Evolutionary conservation across 192 early-diverging fungal species (phyloP), one percentile per base, ranked within the genome.

Genomic region (Phycomyces nitens): DNA sequence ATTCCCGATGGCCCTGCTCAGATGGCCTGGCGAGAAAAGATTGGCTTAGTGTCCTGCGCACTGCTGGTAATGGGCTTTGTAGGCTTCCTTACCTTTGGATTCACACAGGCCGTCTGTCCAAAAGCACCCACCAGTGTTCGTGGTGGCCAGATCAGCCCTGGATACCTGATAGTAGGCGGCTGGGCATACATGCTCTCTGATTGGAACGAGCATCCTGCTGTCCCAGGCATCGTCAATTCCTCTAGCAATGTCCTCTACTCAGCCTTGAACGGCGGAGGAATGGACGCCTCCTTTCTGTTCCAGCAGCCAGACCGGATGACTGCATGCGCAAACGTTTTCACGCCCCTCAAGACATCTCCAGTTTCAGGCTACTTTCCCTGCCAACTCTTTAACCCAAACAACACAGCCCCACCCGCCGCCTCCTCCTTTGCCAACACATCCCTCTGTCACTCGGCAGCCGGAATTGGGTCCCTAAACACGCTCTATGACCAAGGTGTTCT

Each of bases 1-100:
- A 86, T 89, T 69, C 66, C 74, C 21, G 76, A 82, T 40, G 44
- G 60, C 12, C 77, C 66, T 39, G 81, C 85, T 68, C 90, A 90
- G 58, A 70, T 72, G 62, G 95, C 95, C 24, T 97, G 90, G 89
- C 84, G 93, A 68, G 95, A 97, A 76, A 97, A 97, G 74, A 88
- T 97, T 61, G 92, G 89, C 0, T 75, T 97, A 10, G 88, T 94
- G 42, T 86, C 83, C 29, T 79, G 95, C 58, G 94, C 94, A 64
- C 21, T 88, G 7, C 0, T 91, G 0, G 74, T 93, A 54, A 91
- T 92, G 84, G 64, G 57, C 5, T 66, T 70, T 24, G 83, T 94
- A 40, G 93, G 90, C 22, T 95, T 95, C 72, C 66, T 95, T 57
- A 94, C 92, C 12, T 94, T 97, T 71, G 92, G 90, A 29, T 79